Base-by-base conservation (phyloP, 441 rosid species). In the Erodium chrysanthum region DNA sequence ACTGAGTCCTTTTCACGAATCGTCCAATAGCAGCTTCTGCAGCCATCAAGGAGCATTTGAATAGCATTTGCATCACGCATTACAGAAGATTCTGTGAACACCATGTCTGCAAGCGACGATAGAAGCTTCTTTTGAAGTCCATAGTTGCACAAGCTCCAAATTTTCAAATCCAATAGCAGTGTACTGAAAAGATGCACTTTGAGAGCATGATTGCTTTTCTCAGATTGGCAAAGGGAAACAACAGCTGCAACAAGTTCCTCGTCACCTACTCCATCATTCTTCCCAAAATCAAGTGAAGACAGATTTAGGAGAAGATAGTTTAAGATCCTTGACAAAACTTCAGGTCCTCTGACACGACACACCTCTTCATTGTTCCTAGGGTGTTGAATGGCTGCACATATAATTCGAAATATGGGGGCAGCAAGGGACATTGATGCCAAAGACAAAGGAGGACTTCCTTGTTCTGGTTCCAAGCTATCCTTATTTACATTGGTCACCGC, bases 1-100 rank as follows among this genome's bases (percentile, higher is more conserved):
- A 84, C 84, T 8, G 97, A 92, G 75, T 88, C 94, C 82, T 85
- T 88, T 78, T 96, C 98, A 65, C 78, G 82, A 73, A 85, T 75
- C 73, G 84, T 85, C 99, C 99, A 96, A 78, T 90, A 96, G 84
- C 99, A 96, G 80, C 86, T 90, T 89, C 99, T 87, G 83, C 99
- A 90, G 77, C 97, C 96, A 86, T 96, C 99, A 74, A 96, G 93
- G 82, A 96, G 98, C 93, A 92, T 80, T 77, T 96, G 99, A 77
- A 96, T 89, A 77, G 99, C 99, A 77, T 90, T 90, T 42, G 98
- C 98, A 80, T 92, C 83, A 75, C 93, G 84, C 99, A 96, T 96
- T 63, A 82, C 93, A 40, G 75, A 73, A 73, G 96, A 88, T 81
- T 96, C 98, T 18, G 92, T 88, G 81, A 96, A 92, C 81, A 92